These are phyloP conservation scores for Geosmithia putterillii DNA, from an alignment of 2,329 filamentous ascomycete species.

Conservation along the genomic window DNA sequence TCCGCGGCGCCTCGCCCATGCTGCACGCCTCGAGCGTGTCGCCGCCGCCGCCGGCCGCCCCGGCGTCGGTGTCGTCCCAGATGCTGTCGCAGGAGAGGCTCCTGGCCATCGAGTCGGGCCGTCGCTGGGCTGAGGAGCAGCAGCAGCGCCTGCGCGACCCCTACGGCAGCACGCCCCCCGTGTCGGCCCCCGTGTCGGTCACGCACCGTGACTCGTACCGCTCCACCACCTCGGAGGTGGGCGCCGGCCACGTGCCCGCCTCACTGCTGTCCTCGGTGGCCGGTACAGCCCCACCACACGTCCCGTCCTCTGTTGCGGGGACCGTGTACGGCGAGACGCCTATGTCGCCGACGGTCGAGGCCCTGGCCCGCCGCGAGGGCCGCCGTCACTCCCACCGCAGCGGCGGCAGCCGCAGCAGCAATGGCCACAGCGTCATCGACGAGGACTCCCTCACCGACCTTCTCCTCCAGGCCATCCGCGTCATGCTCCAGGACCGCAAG, in stretches of 20 bases:
- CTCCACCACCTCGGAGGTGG: background rate
- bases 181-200: constrained; percentile 4
- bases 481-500: constrained; percentile 44
- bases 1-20: background rate
- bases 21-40: constrained; percentile 4
- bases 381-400: constrained; percentile 4
- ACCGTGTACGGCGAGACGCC: constrained; percentile 5
- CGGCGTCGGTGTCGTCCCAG: no score
- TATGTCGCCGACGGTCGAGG: constrained; percentile 9
- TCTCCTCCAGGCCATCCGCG: constrained; percentile 37
- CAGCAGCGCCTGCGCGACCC: constrained; percentile 41
- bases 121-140: constrained; percentile 32
- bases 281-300: no score
- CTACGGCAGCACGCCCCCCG: constrained; percentile 27
- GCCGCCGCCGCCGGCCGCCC: background rate
- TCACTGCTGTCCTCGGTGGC: no score
- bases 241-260: no score
- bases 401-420: no score
- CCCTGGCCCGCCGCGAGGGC: constrained; percentile 16
- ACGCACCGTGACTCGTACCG: background rate
- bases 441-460: constrained; percentile 40
- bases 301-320: constrained; percentile 5
- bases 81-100: no score
- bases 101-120: constrained; percentile 13
- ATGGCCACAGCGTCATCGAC: constrained; percentile 18